phyloP scores from a whole-genome alignment of 2,329 filamentous ascomycete genomes.

The Xylariaceae sp. region DNA sequence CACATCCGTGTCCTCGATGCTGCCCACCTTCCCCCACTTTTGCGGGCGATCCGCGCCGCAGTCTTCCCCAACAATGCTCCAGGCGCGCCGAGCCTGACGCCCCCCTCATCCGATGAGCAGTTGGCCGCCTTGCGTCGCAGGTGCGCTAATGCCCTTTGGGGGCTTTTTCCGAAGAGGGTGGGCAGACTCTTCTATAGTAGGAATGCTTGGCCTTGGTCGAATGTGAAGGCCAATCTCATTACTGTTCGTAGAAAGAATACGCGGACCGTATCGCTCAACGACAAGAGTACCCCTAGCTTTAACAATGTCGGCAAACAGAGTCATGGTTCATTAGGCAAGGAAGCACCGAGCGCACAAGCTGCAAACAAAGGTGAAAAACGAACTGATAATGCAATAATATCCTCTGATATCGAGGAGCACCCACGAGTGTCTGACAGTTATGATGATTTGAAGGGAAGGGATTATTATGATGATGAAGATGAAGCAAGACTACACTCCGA shows the following conservation, averaged over 20 bases:
- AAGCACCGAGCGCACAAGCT: slow-evolving; percentile 24
- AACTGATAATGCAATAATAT: slow-evolving; percentile 26
- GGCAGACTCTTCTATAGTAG: slow-evolving; percentile 47
- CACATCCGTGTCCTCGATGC: slow-evolving; percentile 58
- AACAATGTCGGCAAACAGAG: slow-evolving; percentile 15
- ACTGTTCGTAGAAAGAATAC: slow-evolving; percentile 12
- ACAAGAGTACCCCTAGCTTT: slow-evolving; percentile 20
- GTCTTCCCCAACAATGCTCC: slow-evolving; percentile 84
- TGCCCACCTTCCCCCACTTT: slow-evolving; percentile 59
- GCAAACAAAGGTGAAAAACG: slow-evolving; percentile 22
- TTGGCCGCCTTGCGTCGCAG: slow-evolving; percentile 59
- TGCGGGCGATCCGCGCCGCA: slow-evolving; percentile 68
- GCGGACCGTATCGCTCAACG: slow-evolving; percentile 28
- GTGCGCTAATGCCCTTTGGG: slow-evolving; percentile 59
- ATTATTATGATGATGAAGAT: slow-evolving; percentile 26
- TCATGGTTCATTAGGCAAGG: slow-evolving; percentile 24
- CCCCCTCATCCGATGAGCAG: slow-evolving; percentile 58
- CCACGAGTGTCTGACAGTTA: slow-evolving; percentile 19
- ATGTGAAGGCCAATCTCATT: slow-evolving; percentile 22
- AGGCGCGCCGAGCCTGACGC: slow-evolving; percentile 57
- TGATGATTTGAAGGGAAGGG: slow-evolving; percentile 12
- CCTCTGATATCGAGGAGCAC: slow-evolving; percentile 20
- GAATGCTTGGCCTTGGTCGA: slow-evolving; percentile 33
- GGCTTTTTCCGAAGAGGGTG: slow-evolving; percentile 44
- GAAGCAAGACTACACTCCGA: slow-evolving; percentile 52